Conservation (phyloP, 306 rosid species). For the Begonia peltatifolia region DNA sequence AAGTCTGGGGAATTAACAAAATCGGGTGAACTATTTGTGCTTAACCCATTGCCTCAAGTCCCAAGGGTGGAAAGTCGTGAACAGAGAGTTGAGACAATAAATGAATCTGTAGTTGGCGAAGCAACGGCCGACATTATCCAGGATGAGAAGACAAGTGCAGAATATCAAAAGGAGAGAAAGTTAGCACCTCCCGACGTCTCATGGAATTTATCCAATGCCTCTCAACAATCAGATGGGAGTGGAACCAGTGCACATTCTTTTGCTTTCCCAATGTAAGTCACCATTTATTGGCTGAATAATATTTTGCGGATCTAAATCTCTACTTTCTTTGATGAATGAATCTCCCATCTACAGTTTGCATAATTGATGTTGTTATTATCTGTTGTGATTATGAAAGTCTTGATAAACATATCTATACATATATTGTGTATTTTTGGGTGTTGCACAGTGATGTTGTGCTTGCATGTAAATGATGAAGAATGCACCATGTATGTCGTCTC, state of each 20-base stretch:
- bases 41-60: slow-evolving; percentile 15
- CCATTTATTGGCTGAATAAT: neutral
- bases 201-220: slow-evolving; percentile 14
- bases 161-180: slow-evolving; percentile 8
- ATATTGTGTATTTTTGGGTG: too few species aligned
- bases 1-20: slow-evolving; percentile 23
- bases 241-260: slow-evolving; percentile 18
- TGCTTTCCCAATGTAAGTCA: slow-evolving; percentile 55
- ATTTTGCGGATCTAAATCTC: too few species aligned
- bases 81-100: slow-evolving; percentile 5
- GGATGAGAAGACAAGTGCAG: slow-evolving; percentile 7
- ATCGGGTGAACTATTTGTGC: slow-evolving; percentile 24
- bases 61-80: slow-evolving; percentile 10
- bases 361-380: neutral
- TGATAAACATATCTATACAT: too few species aligned
- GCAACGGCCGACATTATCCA: slow-evolving; percentile 11
- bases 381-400: neutral
- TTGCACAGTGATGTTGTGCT: too few species aligned
- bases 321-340: too few species aligned
- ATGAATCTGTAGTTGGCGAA: slow-evolving; percentile 12
- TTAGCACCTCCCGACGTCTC: slow-evolving; percentile 8
- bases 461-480: too few species aligned
- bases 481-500: too few species aligned
- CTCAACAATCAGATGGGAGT: slow-evolving; percentile 25
- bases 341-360: too few species aligned